phyloP scores from a whole-genome alignment of 164 flowering plant genomes.

The Liquidambar formosana region DNA sequence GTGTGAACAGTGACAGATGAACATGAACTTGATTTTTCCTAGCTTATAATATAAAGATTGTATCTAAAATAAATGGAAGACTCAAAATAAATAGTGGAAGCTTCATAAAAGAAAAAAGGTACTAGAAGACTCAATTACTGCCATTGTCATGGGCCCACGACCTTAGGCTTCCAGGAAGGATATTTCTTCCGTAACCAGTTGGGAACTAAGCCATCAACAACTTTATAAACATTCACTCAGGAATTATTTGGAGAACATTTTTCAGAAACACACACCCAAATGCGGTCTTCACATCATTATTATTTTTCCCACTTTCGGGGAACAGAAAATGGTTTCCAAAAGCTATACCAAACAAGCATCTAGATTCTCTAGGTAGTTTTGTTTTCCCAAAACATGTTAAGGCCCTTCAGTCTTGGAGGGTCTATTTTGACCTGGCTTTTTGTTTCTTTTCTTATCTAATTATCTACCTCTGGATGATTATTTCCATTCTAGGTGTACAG shows the following conservation, averaged over 20 bases:
- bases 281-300: background rate
- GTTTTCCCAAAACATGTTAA: background rate
- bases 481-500: conserved; percentile 61
- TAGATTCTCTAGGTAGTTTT: background rate
- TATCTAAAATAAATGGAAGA: too few species aligned
- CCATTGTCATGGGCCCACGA: too few species aligned
- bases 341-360: background rate
- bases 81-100: too few species aligned
- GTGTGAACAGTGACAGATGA: too few species aligned
- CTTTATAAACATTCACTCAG: background rate
- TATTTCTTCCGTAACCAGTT: too few species aligned
- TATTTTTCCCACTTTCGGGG: too few species aligned
- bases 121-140: too few species aligned
- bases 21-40: too few species aligned
- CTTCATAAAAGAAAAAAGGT: too few species aligned
- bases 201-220: too few species aligned
- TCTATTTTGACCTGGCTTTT: conserved; percentile 4
- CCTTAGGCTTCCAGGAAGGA: too few species aligned
- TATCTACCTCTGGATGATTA: conserved; percentile 7
- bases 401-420: background rate
- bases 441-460: background rate
- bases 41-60: too few species aligned
- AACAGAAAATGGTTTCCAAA: background rate
- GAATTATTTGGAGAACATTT: background rate
- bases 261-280: background rate